Base-by-base conservation (phyloP, 1,284 basidiomycete genomes). In the Naganishia albida region DNA sequence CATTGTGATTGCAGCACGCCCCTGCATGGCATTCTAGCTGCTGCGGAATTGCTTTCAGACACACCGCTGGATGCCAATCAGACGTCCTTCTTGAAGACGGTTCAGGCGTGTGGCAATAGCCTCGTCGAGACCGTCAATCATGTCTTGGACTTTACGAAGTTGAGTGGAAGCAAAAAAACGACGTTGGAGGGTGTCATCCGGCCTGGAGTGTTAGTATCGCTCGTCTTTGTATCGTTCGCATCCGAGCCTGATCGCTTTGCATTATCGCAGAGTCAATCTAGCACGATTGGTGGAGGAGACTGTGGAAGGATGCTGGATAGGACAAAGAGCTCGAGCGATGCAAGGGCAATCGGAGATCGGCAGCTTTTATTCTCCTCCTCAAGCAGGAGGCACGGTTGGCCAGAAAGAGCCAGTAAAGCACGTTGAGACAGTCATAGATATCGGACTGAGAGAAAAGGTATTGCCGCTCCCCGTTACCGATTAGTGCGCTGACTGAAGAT, bases 131-230 rank as follows among this genome's bases (percentile, higher is more conserved):
- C 82, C 0, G 93, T 98, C 65, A 97, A 97, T 74, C 94, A 98
- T 73, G 94, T 98, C 7, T 82, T 98, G 42, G 94, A 97, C 77
- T 97, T 95, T 75, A 96, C 93, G 40, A 97, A 97, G 76, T 83
- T 96, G 23, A 93, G 90, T 72, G 92, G 93, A n/a, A 89, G 88
- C 70, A 82, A 87, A 46, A 90, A 89, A 75, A 82, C 85, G 2
- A 88, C 87, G 15, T 18, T 65, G n/a, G 67, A 68, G 60, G 62
- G 44, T 12, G 55, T 53, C n/a, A 63, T 68, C 25, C 52, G 60
- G 42, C 67, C 67, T 46, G 67, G 67, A 48, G 38, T 34, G 62
- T 63, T 49, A 38, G 88, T 88, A 57, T 67, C 12, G n/a, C 13
- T 80, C 51, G 26, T 28, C 12, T 20, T 10, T 7, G 12, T 16